A percentile compares a stretch with the other conserved stretches of the same genome.
These are phyloP conservation scores for Pseudogymnoascus sp. DNA, from an alignment of 2,329 filamentous ascomycete species.

Conservation along the genomic window DNA sequence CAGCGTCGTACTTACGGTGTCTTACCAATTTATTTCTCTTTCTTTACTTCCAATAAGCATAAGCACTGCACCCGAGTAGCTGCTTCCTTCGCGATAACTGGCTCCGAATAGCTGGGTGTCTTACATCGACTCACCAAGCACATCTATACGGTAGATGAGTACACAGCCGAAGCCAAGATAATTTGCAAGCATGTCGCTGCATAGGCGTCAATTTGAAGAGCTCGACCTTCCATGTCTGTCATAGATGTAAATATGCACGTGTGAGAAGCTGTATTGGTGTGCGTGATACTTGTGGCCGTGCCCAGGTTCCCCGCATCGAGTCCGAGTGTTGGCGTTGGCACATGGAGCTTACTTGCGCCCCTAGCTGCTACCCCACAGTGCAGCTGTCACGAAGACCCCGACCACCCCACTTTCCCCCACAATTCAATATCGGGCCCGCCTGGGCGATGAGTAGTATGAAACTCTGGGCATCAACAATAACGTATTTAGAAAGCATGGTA, in stretches of 20 bases:
- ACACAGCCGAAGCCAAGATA: neutral
- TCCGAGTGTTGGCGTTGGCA: neutral
- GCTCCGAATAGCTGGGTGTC: neutral
- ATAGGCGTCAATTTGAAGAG: neutral
- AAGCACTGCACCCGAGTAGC: neutral
- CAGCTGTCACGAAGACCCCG: neutral
- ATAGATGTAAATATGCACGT: neutral
- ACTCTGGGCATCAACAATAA: neutral
- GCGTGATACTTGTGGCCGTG: neutral
- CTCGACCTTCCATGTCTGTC: neutral
- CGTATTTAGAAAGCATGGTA: neutral
- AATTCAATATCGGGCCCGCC: neutral
- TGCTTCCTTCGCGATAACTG: neutral
- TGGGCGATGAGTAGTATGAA: neutral
- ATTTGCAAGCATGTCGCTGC: neutral
- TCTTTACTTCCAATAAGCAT: neutral
- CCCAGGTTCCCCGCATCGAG: constrained; percentile 2
- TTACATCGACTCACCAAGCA: neutral
- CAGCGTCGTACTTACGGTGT: neutral
- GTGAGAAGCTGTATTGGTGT: neutral
- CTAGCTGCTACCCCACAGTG: neutral
- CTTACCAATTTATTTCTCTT: neutral
- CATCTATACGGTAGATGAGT: neutral
- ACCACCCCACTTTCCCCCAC: neutral
- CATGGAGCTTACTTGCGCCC: neutral